phyloP scores from a whole-genome alignment of 2,329 filamentous ascomycete species.

The Sporothrix brunneoviolacea region DNA sequence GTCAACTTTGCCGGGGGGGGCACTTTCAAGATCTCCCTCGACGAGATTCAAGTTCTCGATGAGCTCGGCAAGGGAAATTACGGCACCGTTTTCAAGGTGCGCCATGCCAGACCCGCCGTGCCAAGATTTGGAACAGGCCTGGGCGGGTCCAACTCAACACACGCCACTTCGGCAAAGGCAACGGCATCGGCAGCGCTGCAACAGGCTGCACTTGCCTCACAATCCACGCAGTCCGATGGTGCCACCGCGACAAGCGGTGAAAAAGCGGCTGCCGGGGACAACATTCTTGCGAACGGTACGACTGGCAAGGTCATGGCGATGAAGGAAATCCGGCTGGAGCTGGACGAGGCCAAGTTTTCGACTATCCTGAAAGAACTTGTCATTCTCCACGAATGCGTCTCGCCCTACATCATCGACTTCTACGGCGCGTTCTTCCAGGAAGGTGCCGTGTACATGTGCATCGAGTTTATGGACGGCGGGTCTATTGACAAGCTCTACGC shows the following conservation, averaged over 20 bases:
- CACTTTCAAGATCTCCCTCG: constrained; percentile 87
- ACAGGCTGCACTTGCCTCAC: constrained; percentile 5
- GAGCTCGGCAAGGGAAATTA: constrained; percentile 98
- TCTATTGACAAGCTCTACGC: constrained; percentile 94
- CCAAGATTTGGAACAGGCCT: constrained; percentile 55
- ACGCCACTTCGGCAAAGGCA: background rate
- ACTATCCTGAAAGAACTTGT: constrained; percentile 97
- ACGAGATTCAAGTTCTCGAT: constrained; percentile 87
- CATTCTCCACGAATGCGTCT: constrained; percentile 88
- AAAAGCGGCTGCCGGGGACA: background rate
- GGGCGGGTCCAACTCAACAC: constrained; percentile 36
- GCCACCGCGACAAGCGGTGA: constrained; percentile 8
- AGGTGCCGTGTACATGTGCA: constrained; percentile 97
- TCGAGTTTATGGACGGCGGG: constrained; percentile 98
- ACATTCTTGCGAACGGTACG: constrained; percentile 31
- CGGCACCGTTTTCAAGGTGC: constrained; percentile 94
- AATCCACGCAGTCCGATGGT: constrained; percentile 28
- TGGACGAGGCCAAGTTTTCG: constrained; percentile 94
- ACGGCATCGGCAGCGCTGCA: background rate
- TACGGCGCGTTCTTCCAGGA: constrained; percentile 99
- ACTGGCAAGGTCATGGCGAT: constrained; percentile 91
- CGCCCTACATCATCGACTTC: constrained; percentile 96
- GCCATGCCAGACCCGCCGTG: constrained; percentile 62
- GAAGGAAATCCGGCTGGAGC: constrained; percentile 94
- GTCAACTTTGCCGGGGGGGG: constrained; percentile 89